Evolutionary conservation across 2,329 filamentous ascomycete species (phyloP), one percentile per base, ranked within the genome.

Genomic region (Dothideomycetes sp.): DNA sequence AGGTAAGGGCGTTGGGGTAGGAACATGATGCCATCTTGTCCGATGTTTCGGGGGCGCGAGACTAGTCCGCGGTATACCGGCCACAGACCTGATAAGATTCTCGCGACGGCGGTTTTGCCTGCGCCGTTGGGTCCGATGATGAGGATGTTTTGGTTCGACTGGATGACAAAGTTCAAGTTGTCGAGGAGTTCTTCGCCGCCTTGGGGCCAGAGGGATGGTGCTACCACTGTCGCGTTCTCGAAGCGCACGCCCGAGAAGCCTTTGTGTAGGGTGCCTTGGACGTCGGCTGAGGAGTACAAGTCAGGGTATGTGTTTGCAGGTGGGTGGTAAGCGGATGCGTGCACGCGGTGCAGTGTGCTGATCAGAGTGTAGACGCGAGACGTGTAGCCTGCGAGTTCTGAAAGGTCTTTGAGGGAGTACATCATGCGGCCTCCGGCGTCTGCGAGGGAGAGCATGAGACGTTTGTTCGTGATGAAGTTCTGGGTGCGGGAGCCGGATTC

Each of bases 351-450:
- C 18, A 98, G 74, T 0, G 91, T 94, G 31, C 87, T 89, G 55
- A 98, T 93, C 28, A 98, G 73, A 9, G 87, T 93, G 65, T 95
- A 98, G 10, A 98, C 88, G 31, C 91, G 80, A 44, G 86, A 94
- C 1, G 91, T 98, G 65, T 96, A 93, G 16, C 91, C 91, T 4
- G 91, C 91, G 23, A 98, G 71, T 59, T 98, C 91, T 1, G 88
- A 88, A 24, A 98, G 76, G 56, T 98, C 93, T 64, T 98, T 98
- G 69, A 98, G 94, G 47, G 84, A 91, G 68, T 98, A 98, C 91
- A 98, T 98, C 86, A 98, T 95, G 33, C 91, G 77, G 18, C 89
- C 89, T 45, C 91, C 91, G 2, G 91, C 91, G 62, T 98, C 91
- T 8, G 91, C 91, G 25, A 98, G 74, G 12, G 89, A 96, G 22